These are phyloP conservation scores for Paulownia fortunei DNA, from an alignment of 257 asterid genomes.

Conservation along the genomic window DNA sequence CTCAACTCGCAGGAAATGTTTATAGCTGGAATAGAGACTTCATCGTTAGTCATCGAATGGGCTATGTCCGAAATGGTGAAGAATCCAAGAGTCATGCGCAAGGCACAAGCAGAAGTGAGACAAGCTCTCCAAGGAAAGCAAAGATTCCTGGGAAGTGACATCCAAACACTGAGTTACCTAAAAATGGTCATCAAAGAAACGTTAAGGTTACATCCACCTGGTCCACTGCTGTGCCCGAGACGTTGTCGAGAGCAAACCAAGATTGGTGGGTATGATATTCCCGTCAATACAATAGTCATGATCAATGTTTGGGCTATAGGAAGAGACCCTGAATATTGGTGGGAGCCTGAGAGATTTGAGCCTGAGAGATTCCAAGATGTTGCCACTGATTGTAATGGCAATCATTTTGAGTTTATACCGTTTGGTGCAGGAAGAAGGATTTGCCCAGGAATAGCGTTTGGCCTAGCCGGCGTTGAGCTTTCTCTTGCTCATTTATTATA, in stretches of 20 bases:
- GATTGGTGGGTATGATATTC: slow-evolving; percentile 39
- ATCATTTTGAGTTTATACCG: slow-evolving; percentile 39
- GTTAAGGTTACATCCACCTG: slow-evolving; percentile 34
- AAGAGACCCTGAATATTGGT: slow-evolving; percentile 29
- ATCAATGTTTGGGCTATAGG: slow-evolving; percentile 43
- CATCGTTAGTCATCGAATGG: slow-evolving; percentile 41
- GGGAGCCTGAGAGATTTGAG: slow-evolving; percentile 25
- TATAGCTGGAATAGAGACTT: slow-evolving; percentile 41
- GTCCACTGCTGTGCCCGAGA: slow-evolving; percentile 37
- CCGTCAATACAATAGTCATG: slow-evolving; percentile 27
- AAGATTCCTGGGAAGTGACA: slow-evolving; percentile 31
- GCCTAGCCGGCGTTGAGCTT: slow-evolving; percentile 35
- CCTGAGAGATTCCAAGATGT: slow-evolving; percentile 33
- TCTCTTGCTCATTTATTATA: slow-evolving; percentile 35
- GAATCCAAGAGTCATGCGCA: slow-evolving; percentile 36
- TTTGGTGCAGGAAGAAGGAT: slow-evolving; percentile 48
- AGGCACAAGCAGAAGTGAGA: slow-evolving; percentile 49
- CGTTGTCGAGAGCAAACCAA: slow-evolving; percentile 27
- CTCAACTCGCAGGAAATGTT: slow-evolving; percentile 40
- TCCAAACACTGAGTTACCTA: slow-evolving; percentile 31
- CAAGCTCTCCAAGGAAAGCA: slow-evolving; percentile 18
- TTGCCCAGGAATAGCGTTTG: slow-evolving; percentile 40
- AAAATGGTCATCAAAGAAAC: slow-evolving; percentile 41
- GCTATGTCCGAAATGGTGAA: slow-evolving; percentile 50
- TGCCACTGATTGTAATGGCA: slow-evolving; percentile 31